phyloP scores from a whole-genome alignment of 2,329 filamentous ascomycete species.

The Sphaerulina musiva region DNA sequence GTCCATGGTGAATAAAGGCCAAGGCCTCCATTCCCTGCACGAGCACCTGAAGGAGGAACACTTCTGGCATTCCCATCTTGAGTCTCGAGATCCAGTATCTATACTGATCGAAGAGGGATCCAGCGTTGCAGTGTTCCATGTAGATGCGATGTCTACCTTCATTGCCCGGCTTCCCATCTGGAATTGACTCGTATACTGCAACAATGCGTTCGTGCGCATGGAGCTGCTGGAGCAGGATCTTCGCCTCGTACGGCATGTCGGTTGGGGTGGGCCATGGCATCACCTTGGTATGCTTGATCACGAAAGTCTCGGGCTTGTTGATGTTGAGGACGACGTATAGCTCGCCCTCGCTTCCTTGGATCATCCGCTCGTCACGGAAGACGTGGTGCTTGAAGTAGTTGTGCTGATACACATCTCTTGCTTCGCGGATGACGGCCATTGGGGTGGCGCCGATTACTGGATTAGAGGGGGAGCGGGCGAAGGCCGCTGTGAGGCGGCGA shows the following conservation, averaged over 20 bases:
- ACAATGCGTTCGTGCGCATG: slow-evolving; percentile 1
- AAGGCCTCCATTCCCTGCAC: slow-evolving; percentile 15
- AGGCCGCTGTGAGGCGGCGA: neutral
- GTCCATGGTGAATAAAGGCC: slow-evolving; percentile 17
- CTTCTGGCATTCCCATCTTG: slow-evolving; percentile 11
- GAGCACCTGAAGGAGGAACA: slow-evolving; percentile 18
- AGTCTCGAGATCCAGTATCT: neutral
- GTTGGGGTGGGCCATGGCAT: neutral
- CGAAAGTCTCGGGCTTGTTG: neutral
- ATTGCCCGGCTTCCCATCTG: neutral
- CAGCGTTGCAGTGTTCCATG: slow-evolving; percentile 19
- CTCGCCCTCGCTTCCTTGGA: neutral
- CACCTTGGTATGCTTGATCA: neutral
- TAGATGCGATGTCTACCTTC: slow-evolving; percentile 5
- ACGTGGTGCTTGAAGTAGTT: slow-evolving; percentile 5
- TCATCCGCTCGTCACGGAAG: neutral
- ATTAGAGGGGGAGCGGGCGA: neutral
- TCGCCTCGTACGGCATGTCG: neutral
- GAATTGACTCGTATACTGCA: neutral
- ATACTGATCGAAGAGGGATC: slow-evolving; percentile 12
- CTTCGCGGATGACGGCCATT: neutral
- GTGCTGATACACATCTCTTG: neutral
- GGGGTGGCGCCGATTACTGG: slow-evolving; percentile 1
- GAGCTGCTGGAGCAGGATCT: neutral
- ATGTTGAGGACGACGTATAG: neutral